A percentile compares a stretch with the other conserved stretches of the same genome.
Conservation (phyloP, 2,329 filamentous ascomycete genomes). For the Fusarium lyarnte region DNA sequence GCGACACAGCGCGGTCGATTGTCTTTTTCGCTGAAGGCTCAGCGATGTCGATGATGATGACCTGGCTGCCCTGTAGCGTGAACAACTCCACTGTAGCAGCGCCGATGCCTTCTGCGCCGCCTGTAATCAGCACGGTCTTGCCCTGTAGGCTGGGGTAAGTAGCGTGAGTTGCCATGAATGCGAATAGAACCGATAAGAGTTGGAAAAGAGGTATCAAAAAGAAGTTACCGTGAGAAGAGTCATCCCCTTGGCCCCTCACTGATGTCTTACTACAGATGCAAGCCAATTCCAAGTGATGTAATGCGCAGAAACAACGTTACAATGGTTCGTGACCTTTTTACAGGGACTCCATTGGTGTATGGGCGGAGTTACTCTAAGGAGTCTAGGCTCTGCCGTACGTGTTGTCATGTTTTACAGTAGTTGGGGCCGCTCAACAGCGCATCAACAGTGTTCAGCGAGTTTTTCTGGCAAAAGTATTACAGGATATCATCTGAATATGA, state of each 20-base stretch:
- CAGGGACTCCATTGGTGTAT: not conserved
- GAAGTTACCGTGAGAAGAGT: too few species aligned
- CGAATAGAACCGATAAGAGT: not conserved
- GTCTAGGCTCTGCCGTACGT: not conserved
- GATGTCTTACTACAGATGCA: not conserved
- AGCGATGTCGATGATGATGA: constrained; percentile 56
- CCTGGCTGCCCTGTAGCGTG: constrained; percentile 54
- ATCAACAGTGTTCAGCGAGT: not conserved
- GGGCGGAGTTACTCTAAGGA: not conserved
- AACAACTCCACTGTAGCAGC: constrained; percentile 56
- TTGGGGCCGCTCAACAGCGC: not conserved
- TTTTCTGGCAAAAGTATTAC: fast-evolving
- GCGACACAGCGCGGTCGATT: constrained; percentile 36
- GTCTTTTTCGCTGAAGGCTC: constrained; percentile 42
- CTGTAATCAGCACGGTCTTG: constrained; percentile 56
- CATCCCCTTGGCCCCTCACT: not conserved
- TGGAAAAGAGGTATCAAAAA: not conserved
- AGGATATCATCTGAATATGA: not conserved
- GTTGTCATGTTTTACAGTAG: not conserved
- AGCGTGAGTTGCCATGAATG: constrained; percentile 40
- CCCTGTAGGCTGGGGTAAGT: constrained; percentile 54
- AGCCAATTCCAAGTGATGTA: not conserved
- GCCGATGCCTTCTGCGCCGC: constrained; percentile 59
- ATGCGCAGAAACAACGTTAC: not conserved
- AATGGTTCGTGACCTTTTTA: not conserved